A percentile compares a stretch with the other conserved stretches of the same genome.
These are phyloP conservation scores for Pezicula radicicola DNA, from an alignment of 2,329 filamentous ascomycete genomes.

Conservation along the genomic window DNA sequence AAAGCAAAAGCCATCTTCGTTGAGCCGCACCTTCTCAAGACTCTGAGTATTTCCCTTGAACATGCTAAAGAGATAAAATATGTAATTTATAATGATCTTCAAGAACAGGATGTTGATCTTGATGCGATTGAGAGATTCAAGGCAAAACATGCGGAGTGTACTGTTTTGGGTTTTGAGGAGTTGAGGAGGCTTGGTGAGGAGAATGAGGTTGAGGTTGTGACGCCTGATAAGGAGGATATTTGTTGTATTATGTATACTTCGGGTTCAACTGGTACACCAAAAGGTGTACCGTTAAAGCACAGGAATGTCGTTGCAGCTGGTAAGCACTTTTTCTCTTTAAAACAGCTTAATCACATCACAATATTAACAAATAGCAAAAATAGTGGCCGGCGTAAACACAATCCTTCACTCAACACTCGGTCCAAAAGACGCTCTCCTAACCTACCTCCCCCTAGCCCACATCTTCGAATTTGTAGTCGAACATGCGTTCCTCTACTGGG, in stretches of 20 bases:
- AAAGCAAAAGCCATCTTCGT: slow-evolving; percentile 79
- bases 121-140: slow-evolving; percentile 49
- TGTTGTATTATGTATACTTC: slow-evolving; percentile 87
- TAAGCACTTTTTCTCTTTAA: slow-evolving; percentile 36
- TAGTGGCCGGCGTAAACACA: slow-evolving; percentile 74
- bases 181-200: slow-evolving; percentile 46
- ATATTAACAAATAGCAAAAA: neutral
- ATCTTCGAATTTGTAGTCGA: slow-evolving; percentile 96
- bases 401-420: slow-evolving; percentile 76
- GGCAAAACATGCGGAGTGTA: slow-evolving; percentile 49
- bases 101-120: slow-evolving; percentile 45
- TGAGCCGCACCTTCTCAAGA: slow-evolving; percentile 73
- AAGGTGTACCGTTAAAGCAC: slow-evolving; percentile 84
- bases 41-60: slow-evolving; percentile 53
- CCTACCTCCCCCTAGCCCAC: slow-evolving; percentile 91
- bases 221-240: slow-evolving; percentile 71
- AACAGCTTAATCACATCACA: neutral
- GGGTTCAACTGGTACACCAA: slow-evolving; percentile 83
- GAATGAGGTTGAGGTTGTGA: slow-evolving; percentile 66
- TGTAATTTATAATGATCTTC: slow-evolving; percentile 53
- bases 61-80: slow-evolving; percentile 48
- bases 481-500: slow-evolving; percentile 83
- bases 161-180: slow-evolving; percentile 48
- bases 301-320: slow-evolving; percentile 77
- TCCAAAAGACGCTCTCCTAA: slow-evolving; percentile 74